Evolutionary conservation across 2,329 filamentous ascomycete species (phyloP).

Genomic region (Westerdykella ornata): DNA sequence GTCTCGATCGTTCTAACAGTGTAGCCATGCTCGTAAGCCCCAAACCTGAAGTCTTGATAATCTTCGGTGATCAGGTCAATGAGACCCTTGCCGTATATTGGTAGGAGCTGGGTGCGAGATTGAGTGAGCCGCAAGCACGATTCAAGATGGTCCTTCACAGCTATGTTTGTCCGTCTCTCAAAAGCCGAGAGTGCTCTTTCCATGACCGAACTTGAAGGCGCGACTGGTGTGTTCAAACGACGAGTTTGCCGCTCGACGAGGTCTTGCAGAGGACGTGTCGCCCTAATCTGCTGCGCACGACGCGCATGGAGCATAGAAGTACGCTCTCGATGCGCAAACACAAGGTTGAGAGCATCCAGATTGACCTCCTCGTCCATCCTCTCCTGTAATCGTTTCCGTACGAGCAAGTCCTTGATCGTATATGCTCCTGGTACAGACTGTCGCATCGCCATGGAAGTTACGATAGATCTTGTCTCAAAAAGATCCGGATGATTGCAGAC

Average conservation of each 20-base stretch:
- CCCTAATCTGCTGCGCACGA: constrained; percentile 46
- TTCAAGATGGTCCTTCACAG: constrained; percentile 67
- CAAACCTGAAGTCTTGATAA: constrained; percentile 30
- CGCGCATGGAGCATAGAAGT: constrained; percentile 48
- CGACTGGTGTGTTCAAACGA: constrained; percentile 46
- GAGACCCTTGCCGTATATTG: constrained; percentile 75
- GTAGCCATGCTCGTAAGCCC: constrained; percentile 37
- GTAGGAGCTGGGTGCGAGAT: constrained; percentile 69
- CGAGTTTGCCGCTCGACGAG: constrained; percentile 64
- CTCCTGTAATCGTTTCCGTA: constrained; percentile 61
- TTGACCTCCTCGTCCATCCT: constrained; percentile 59
- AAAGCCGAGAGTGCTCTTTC: constrained; percentile 65
- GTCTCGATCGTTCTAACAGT: not conserved
- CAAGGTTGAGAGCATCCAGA: constrained; percentile 70
- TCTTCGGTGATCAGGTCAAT: constrained; percentile 65
- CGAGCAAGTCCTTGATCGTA: constrained; percentile 61
- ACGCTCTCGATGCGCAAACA: constrained; percentile 63
- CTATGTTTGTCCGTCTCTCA: constrained; percentile 58
- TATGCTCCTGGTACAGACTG: constrained; percentile 70
- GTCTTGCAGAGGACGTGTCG: constrained; percentile 61
- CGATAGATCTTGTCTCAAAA: constrained; percentile 91
- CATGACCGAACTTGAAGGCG: constrained; percentile 60
- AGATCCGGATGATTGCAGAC: constrained; percentile 98
- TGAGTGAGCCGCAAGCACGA: constrained; percentile 75
- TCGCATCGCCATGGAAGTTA: constrained; percentile 90